Evolutionary conservation across 2,329 filamentous ascomycete genomes (phyloP).

Genomic region (Sclerotinia subarctica): DNA sequence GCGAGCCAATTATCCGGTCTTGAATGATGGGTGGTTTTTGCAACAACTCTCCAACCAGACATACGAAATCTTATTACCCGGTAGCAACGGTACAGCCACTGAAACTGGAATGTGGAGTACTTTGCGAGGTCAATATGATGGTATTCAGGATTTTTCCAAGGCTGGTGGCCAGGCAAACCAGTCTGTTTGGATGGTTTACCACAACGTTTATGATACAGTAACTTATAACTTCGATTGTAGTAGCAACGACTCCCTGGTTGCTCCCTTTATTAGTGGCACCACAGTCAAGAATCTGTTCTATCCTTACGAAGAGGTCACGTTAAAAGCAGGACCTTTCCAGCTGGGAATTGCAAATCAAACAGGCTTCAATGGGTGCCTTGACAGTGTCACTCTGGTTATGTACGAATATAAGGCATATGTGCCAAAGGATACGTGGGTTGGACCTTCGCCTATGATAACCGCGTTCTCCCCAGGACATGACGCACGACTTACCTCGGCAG

Average conservation of each 20-base stretch:
- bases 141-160: constrained; percentile 51
- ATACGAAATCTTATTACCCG: constrained; percentile 48
- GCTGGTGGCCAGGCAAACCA: constrained; percentile 44
- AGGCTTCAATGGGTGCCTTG: constrained; percentile 56
- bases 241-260: constrained; percentile 46
- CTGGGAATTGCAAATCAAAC: constrained; percentile 48
- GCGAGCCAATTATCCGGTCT: constrained; percentile 52
- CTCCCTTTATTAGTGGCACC: constrained; percentile 52
- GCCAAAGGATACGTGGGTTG: constrained; percentile 48
- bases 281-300: constrained; percentile 62
- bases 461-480: constrained; percentile 60
- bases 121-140: constrained; percentile 48
- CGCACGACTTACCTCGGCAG: constrained; percentile 50
- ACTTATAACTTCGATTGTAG: constrained; percentile 57
- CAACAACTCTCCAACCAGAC: constrained; percentile 57
- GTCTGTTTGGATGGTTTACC: constrained; percentile 50
- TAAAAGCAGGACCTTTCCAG: constrained; percentile 46
- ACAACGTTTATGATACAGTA: constrained; percentile 47
- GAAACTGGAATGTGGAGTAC: constrained; percentile 61
- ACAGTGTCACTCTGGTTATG: constrained; percentile 48
- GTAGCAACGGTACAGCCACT: constrained; percentile 50
- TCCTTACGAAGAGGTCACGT: constrained; percentile 54
- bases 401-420: constrained; percentile 59
- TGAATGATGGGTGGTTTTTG: constrained; percentile 58
- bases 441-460: constrained; percentile 54